Evolutionary conservation across 352 stramenopile species (phyloP).

Genomic region (Phytophthora pinifolia): DNA sequence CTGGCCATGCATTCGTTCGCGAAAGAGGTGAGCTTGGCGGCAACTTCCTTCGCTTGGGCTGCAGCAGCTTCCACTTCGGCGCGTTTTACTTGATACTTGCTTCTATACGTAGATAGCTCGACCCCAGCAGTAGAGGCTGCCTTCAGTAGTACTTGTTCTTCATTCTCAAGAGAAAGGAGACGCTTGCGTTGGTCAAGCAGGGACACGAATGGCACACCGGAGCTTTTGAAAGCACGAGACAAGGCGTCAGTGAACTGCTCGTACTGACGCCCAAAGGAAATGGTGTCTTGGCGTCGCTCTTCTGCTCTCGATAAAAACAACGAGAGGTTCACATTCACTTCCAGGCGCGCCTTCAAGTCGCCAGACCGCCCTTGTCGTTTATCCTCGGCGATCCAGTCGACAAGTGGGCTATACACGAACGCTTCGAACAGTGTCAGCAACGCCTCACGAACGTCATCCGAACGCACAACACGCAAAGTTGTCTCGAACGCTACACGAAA

Average conservation of each 20-base stretch:
- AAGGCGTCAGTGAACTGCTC: constrained; percentile 27
- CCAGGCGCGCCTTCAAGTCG: constrained; percentile 69
- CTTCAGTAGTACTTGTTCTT: constrained; percentile 29
- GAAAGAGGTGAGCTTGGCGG: constrained; percentile 35
- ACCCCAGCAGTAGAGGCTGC: constrained; percentile 7
- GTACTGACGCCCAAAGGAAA: constrained; percentile 45
- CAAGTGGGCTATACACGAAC: constrained; percentile 86
- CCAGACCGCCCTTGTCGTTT: constrained; percentile 33
- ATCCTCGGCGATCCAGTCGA: constrained; percentile 69
- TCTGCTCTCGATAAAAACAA: constrained; percentile 80
- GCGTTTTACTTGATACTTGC: constrained; percentile 11
- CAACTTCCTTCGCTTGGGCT: constrained; percentile 11
- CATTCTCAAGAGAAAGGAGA: constrained; percentile 24
- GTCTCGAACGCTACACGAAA: constrained; percentile 77
- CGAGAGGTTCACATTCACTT: constrained; percentile 87
- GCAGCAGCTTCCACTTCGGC: constrained; percentile 5
- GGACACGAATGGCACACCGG: constrained; percentile 17
- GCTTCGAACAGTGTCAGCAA: constrained; percentile 78
- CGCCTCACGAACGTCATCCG: constrained; percentile 61
- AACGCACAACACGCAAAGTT: constrained; percentile 69
- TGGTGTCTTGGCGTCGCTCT: constrained; percentile 69
- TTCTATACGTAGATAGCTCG: constrained; percentile 13
- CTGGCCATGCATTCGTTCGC: constrained; percentile 46
- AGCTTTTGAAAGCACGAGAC: constrained; percentile 12
- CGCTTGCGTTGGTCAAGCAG: constrained; percentile 25